Conservation (phyloP, 768 basidiomycete genomes). For the Pisolithus sp. region DNA sequence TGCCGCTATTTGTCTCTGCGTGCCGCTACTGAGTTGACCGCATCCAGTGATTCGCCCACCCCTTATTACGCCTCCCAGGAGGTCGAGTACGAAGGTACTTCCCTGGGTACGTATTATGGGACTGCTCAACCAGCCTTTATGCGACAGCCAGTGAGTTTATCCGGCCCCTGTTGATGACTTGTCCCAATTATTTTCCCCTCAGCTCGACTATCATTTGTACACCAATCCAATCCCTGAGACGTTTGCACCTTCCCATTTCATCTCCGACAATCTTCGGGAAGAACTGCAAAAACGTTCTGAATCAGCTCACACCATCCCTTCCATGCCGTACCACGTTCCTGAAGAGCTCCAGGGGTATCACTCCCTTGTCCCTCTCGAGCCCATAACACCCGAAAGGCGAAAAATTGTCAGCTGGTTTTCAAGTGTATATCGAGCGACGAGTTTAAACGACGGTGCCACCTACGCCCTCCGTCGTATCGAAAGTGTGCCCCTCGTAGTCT, state of each 20-base stretch:
- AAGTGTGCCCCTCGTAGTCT: constrained; percentile 40
- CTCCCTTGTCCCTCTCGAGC: constrained; percentile 75
- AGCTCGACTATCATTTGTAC: constrained; percentile 95
- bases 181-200: constrained; percentile 1
- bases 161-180: not conserved
- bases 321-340: constrained; percentile 56
- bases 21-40: not conserved
- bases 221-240: constrained; percentile 57
- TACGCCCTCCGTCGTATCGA: constrained; percentile 83
- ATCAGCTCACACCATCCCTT: constrained; percentile 30
- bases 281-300: constrained; percentile 50
- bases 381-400: constrained; percentile 48
- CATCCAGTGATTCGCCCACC: constrained; percentile 22
- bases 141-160: constrained; percentile 60
- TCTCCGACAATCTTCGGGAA: constrained; percentile 71
- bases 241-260: constrained; percentile 65
- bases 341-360: constrained; percentile 90
- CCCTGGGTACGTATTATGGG: constrained; percentile 33
- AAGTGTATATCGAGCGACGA: constrained; percentile 77
- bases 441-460: constrained; percentile 65
- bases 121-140: constrained; percentile 37
- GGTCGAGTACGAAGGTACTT: constrained; percentile 27
- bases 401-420: constrained; percentile 79
- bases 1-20: not conserved
- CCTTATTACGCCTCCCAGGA: constrained; percentile 26